These are phyloP conservation scores for Melastoma candidum DNA, from an alignment of 441 rosid species.

Conservation along the genomic window DNA sequence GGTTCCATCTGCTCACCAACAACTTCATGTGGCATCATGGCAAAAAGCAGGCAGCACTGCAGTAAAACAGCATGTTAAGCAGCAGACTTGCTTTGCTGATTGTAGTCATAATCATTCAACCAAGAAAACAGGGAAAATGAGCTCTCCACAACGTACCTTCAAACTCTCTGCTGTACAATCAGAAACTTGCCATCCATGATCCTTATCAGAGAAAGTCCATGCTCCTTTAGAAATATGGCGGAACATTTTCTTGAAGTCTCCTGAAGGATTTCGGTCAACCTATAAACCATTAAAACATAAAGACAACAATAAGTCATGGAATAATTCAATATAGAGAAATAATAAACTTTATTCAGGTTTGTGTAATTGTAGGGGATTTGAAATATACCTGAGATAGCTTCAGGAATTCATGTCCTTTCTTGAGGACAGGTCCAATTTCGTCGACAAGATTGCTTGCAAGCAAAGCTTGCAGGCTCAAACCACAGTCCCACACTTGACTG, in stretches of 20 bases:
- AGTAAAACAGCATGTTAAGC: neutral
- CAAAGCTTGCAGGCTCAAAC: constrained; percentile 40
- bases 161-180: constrained; percentile 51
- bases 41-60: constrained; percentile 31
- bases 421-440: constrained; percentile 35
- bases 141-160: constrained; percentile 18
- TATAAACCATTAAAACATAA: neutral
- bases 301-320: neutral
- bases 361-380: neutral
- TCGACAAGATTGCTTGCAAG: constrained; percentile 30
- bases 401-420: constrained; percentile 42
- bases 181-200: constrained; percentile 55
- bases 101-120: neutral
- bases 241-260: constrained; percentile 30
- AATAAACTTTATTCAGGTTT: neutral
- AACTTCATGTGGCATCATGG: constrained; percentile 32
- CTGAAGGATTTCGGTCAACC: constrained; percentile 42
- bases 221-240: constrained; percentile 54
- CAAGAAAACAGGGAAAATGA: too few relatives aligned
- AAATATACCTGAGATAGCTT: constrained; percentile 41
- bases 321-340: neutral
- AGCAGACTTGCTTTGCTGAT: neutral
- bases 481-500: constrained; percentile 47
- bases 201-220: constrained; percentile 51
- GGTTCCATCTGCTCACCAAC: constrained; percentile 30